phyloP scores from a whole-genome alignment of 1,284 basidiomycete species.

The Microstroma glucosiphilum region DNA sequence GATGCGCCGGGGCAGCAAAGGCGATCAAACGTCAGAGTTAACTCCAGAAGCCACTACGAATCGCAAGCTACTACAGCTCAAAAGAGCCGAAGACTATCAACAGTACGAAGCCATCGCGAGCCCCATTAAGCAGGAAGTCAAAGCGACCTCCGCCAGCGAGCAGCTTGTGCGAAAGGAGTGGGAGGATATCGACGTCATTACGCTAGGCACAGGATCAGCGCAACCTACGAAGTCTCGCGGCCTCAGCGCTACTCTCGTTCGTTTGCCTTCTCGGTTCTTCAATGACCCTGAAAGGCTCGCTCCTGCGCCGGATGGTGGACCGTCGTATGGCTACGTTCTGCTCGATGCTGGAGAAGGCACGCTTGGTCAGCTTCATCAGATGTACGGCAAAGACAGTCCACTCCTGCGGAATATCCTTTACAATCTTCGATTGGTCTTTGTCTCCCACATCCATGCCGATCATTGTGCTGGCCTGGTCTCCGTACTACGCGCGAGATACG shows the following conservation, averaged over 20 bases:
- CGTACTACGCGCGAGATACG: slow-evolving; percentile 66
- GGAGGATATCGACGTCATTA: slow-evolving; percentile 62
- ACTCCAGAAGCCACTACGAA: not conserved
- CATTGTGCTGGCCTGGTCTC: slow-evolving; percentile 79
- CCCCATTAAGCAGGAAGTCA: slow-evolving; percentile 33
- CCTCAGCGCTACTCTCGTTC: slow-evolving; percentile 43
- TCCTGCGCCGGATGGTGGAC: not conserved
- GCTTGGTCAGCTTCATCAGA: slow-evolving; percentile 75
- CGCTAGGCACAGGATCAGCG: slow-evolving; percentile 83
- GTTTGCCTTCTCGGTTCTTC: slow-evolving; percentile 22
- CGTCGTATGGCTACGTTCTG: slow-evolving; percentile 55
- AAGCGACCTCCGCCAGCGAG: slow-evolving; percentile 16
- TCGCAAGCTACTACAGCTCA: slow-evolving; percentile 7
- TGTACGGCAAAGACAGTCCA: slow-evolving; percentile 58
- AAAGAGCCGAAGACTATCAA: not conserved
- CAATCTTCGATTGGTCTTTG: slow-evolving; percentile 71
- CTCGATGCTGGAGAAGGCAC: slow-evolving; percentile 88
- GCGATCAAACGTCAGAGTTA: not conserved
- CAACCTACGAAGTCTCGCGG: slow-evolving; percentile 59
- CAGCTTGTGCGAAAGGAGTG: slow-evolving; percentile 8
- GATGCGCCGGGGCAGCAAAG: not conserved
- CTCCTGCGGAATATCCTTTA: slow-evolving; percentile 53
- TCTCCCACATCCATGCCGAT: slow-evolving; percentile 87
- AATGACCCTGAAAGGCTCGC: not conserved
- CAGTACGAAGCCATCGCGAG: slow-evolving; percentile 24